phyloP scores from a whole-genome alignment of 805 yeast genomes.

The Wickerhamomyces sydowiorum region DNA sequence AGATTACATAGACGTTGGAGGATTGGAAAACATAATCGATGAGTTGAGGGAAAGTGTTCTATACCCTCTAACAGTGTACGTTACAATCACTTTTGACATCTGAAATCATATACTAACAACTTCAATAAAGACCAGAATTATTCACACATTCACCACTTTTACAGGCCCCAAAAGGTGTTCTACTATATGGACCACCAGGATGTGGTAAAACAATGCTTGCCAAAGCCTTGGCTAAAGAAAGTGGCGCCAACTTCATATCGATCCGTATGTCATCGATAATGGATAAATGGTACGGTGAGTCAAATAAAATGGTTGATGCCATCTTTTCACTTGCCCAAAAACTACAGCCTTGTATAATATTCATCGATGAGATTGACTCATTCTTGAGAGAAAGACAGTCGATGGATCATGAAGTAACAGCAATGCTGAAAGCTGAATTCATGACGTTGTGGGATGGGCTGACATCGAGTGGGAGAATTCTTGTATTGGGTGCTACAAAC shows the following conservation, averaged over 20 bases:
- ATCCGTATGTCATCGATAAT: constrained; percentile 89
- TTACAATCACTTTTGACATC: constrained; percentile 3
- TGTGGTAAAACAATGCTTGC: constrained; percentile 98
- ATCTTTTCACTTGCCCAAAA: constrained; percentile 85
- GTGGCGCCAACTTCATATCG: constrained; percentile 86
- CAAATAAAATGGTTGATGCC: constrained; percentile 90
- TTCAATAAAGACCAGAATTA: constrained; percentile 52
- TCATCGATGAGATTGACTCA: constrained; percentile 95
- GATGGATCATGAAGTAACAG: constrained; percentile 91
- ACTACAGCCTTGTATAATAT: constrained; percentile 89
- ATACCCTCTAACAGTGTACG: constrained; percentile 61
- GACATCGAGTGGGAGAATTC: constrained; percentile 65
- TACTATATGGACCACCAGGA: constrained; percentile 94
- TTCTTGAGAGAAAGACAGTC: constrained; percentile 81
- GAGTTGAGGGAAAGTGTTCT: constrained; percentile 86
- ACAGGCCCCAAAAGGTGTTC: constrained; percentile 91
- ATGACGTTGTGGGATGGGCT: constrained; percentile 98
- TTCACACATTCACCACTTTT: constrained; percentile 68
- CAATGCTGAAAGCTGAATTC: constrained; percentile 91
- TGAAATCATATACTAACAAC: background rate
- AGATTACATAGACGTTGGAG: constrained; percentile 63
- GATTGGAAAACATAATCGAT: constrained; percentile 73
- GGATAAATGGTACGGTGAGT: constrained; percentile 98
- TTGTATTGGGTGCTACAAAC: constrained; percentile 93
- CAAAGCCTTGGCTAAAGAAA: constrained; percentile 87